phyloP scores from a whole-genome alignment of 805 yeast species.

The Candida loeiensis region DNA sequence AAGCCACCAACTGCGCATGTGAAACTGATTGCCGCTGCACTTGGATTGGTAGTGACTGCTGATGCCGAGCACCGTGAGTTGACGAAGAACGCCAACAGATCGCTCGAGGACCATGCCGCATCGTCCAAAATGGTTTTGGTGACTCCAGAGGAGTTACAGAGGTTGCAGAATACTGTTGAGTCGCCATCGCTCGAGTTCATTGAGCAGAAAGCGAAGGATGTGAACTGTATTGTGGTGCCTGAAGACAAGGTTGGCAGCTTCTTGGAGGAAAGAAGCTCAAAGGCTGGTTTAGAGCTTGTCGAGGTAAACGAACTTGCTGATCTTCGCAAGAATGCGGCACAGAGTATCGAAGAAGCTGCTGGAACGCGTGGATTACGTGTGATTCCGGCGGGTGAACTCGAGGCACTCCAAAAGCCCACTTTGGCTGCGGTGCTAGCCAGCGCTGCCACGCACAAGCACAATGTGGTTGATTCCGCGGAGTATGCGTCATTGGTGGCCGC shows the following conservation, averaged over 20 bases:
- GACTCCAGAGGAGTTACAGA: conserved; percentile 16
- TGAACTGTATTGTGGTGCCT: neutral
- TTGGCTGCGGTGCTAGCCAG: neutral
- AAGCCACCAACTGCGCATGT: conserved; percentile 13
- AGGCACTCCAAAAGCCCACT: neutral
- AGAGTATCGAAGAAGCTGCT: neutral
- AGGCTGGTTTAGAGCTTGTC: neutral
- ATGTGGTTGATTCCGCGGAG: conserved; percentile 17
- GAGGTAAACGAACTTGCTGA: neutral
- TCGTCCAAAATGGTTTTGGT: conserved; percentile 17
- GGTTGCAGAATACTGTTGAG: conserved; percentile 10
- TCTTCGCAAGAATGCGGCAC: neutral
- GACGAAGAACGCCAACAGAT: conserved; percentile 38
- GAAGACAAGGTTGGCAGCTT: neutral
- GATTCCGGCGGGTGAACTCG: neutral
- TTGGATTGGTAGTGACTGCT: conserved; percentile 10
- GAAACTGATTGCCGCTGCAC: conserved; percentile 8
- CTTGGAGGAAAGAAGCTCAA: neutral
- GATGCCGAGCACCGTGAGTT: conserved; percentile 35
- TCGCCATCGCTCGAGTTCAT: conserved; percentile 14
- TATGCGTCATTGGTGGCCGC: conserved; percentile 8
- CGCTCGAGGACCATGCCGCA: conserved; percentile 17
- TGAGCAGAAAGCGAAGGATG: conserved; percentile 6
- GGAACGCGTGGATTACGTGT: neutral
- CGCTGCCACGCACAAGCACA: conserved; percentile 19